Evolutionary conservation across 331 rosid genomes (phyloP), one percentile per base, ranked within the genome.

Genomic region (Malus hybrid): DNA sequence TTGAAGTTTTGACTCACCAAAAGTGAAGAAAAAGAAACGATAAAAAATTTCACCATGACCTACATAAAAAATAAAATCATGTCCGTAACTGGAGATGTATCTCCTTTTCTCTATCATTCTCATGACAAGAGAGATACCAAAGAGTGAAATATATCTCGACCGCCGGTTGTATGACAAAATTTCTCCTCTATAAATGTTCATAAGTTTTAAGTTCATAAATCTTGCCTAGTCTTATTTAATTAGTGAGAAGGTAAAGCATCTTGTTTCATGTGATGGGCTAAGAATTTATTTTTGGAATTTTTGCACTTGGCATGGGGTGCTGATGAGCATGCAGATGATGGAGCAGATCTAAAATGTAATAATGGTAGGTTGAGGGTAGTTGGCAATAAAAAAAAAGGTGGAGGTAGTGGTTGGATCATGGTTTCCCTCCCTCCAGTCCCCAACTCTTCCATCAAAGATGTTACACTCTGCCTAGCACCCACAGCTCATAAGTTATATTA

Each of bases 371-470:
- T 72, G 72, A 76, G 81, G 87, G 75, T 87, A 64, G 87, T 86
- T 87, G 92, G 75, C 69, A 44, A 58, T 36, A 36, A 50, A 77
- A 68, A 52, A 68, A 71, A 67, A 66, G 56, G 42, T 10, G 33
- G 75, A 36, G 29, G 78, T 74, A 75, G 89, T 86, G 20, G 89
- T 86, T 88, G 86, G 80, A 80, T 55, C 26, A 76, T 61, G 79
- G 55, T 52, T 62, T 68, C 77, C 74, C 9, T 24, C 64, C 29
- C 33, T 26, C 6, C 29, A 10, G 15, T 57, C 66, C 53, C 0
- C 44, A 63, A 16, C 14, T 63, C 44, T 32, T 30, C 44, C 56
- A 50, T 50, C 56, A 50, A 39, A 39, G 12, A 39, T 39, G 46
- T 0, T 39, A 39, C 46, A 39, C 46, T 39, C 46, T 9, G 46